Conservation (phyloP, 164 flowering plant species). For the Amborella trichopoda region DNA sequence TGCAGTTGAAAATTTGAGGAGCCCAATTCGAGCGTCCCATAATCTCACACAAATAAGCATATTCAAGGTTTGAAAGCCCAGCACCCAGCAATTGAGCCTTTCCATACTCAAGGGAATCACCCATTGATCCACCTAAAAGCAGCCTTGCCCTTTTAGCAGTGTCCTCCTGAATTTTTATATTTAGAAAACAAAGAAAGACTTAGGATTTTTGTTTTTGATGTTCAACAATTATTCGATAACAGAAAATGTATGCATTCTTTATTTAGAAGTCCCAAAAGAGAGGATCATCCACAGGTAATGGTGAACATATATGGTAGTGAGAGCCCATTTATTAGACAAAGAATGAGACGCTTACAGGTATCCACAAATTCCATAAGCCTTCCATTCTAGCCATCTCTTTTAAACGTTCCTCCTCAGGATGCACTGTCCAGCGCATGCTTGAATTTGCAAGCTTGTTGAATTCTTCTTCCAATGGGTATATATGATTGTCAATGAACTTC, state of each 20-base stretch:
- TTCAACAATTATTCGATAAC: too few species aligned
- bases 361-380: conserved; percentile 89
- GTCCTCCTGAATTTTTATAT: conserved; percentile 45
- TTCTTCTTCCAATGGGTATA: conserved; percentile 82
- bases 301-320: too few species aligned
- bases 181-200: conserved; percentile 6
- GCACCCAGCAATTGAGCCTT: conserved; percentile 48
- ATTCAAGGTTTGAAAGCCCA: conserved; percentile 94
- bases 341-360: conserved; percentile 54
- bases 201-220: too few species aligned
- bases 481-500: conserved; percentile 75
- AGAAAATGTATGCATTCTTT: too few species aligned
- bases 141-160: conserved; percentile 83
- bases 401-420: conserved; percentile 85
- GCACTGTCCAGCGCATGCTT: conserved; percentile 70
- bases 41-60: conserved; percentile 93
- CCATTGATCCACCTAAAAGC: conserved; percentile 24
- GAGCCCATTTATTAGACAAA: too few species aligned
- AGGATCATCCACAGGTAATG: too few species aligned
- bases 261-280: too few species aligned
- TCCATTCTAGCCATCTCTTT: conserved; percentile 81
- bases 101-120: conserved; percentile 9
- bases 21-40: conserved; percentile 98
- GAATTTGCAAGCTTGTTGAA: conserved; percentile 69
- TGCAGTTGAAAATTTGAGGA: conserved; percentile 91